phyloP scores from a whole-genome alignment of 495 filamentous ascomycete genomes.

The Neurospora sp. region DNA sequence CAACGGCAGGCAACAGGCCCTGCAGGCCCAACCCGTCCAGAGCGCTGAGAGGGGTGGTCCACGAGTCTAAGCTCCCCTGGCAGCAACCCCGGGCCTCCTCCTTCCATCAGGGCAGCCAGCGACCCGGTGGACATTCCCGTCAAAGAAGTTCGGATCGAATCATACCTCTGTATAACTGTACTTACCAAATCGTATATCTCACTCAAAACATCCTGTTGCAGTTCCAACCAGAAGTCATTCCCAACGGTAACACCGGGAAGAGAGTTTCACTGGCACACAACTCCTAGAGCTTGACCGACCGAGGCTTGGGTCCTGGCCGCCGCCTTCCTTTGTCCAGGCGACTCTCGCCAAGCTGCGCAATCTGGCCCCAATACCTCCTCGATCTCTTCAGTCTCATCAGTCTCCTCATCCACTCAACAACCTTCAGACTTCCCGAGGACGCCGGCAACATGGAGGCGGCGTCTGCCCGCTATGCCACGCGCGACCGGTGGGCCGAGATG shows the following conservation, averaged over 20 bases:
- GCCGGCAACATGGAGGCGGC: conserved; percentile 67
- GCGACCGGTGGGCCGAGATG: conserved; percentile 86
- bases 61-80: neutral
- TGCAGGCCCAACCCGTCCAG: neutral
- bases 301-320: neutral
- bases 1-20: neutral
- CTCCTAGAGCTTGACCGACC: neutral
- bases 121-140: conserved; percentile 1
- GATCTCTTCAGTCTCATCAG: neutral
- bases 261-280: neutral
- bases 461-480: conserved; percentile 86
- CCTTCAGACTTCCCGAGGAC: neutral
- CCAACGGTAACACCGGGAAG: neutral
- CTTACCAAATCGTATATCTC: neutral
- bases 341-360: neutral
- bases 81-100: neutral
- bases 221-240: neutral
- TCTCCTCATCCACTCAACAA: neutral
- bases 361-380: neutral
- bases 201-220: neutral
- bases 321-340: neutral
- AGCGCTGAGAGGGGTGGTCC: neutral
- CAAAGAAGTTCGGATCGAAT: conserved; percentile 1
- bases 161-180: neutral
- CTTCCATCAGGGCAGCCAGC: conserved; percentile 6